phyloP scores from a whole-genome alignment of 2,329 filamentous ascomycete species.

The Lachnellula suecica region DNA sequence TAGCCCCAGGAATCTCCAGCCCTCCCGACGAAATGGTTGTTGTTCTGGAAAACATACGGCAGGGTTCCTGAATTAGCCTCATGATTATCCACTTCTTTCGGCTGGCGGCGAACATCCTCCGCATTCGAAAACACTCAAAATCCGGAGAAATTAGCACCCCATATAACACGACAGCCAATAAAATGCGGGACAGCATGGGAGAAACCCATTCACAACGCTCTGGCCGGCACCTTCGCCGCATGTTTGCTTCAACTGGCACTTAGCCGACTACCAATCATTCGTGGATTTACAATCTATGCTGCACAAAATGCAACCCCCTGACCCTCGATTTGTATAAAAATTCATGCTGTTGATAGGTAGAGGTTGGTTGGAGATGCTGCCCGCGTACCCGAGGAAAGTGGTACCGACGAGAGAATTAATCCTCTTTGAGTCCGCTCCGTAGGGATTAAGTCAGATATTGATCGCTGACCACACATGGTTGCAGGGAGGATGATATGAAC shows the following conservation, averaged over 20 bases:
- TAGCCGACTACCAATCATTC: not conserved
- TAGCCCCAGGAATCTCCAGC: not conserved
- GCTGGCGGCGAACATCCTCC: not conserved
- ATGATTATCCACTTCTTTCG: not conserved
- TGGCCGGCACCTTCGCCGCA: not conserved
- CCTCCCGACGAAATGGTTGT: not conserved
- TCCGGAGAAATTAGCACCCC: not conserved
- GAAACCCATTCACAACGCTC: not conserved
- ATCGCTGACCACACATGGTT: slow-evolving; percentile 2
- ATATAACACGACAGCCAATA: not conserved
- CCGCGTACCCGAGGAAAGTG: slow-evolving; percentile 23
- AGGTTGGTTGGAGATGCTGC: slow-evolving; percentile 14
- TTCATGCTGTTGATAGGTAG: not conserved
- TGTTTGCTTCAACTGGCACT: not conserved
- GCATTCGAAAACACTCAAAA: not conserved
- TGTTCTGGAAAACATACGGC: not conserved
- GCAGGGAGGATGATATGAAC: not conserved
- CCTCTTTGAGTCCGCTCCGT: slow-evolving; percentile 8
- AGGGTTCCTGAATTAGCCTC: not conserved
- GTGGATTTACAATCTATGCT: not conserved
- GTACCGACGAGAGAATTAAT: slow-evolving; percentile 2
- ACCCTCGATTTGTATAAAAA: not conserved
- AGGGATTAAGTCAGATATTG: slow-evolving; percentile 2
- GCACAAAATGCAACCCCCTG: not conserved
- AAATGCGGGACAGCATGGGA: not conserved